Evolutionary conservation across 441 rosid species (phyloP).

Genomic region (Adansonia rubrostipa): DNA sequence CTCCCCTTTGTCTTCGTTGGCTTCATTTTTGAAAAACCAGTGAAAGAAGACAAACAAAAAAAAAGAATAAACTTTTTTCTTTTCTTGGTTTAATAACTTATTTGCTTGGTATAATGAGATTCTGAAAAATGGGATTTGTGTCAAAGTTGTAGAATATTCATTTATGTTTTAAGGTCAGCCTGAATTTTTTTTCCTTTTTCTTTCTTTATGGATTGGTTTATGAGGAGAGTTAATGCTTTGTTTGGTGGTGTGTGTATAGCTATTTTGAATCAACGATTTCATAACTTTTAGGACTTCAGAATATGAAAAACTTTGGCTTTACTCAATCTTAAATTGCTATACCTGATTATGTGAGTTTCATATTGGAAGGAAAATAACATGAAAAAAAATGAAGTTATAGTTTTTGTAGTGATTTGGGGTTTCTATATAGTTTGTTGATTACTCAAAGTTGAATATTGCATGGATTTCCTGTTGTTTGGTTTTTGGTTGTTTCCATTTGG

Average conservation of each 20-base stretch:
- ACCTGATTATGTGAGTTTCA: conserved; percentile 1
- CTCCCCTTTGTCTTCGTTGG: not conserved
- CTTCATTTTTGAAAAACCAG: conserved; percentile 23
- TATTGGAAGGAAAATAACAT: conserved; percentile 1
- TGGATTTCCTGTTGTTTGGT: too few species aligned
- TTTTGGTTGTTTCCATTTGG: too few species aligned
- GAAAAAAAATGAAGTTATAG: not conserved
- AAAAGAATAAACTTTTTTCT: not conserved
- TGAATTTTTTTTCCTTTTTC: not conserved
- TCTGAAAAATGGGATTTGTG: conserved; percentile 22
- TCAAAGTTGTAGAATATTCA: conserved; percentile 29
- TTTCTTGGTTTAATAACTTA: conserved; percentile 1
- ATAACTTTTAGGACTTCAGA: conserved; percentile 10
- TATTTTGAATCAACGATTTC: conserved; percentile 11
- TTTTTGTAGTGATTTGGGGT: not conserved
- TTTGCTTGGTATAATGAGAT: conserved; percentile 25
- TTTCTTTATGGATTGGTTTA: conserved; percentile 12
- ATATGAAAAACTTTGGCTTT: conserved; percentile 12
- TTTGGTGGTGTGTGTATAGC: conserved; percentile 11
- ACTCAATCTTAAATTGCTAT: not conserved
- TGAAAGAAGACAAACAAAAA: not conserved
- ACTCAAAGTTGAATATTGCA: too few species aligned
- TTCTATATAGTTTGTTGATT: too few species aligned
- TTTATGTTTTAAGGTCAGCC: conserved; percentile 35
- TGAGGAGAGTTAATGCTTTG: conserved; percentile 12